Percentiles rank a stretch among this genome's conserved stretches.
Conservation (phyloP, 116 monocot species). For the Thalassia testudinum region DNA sequence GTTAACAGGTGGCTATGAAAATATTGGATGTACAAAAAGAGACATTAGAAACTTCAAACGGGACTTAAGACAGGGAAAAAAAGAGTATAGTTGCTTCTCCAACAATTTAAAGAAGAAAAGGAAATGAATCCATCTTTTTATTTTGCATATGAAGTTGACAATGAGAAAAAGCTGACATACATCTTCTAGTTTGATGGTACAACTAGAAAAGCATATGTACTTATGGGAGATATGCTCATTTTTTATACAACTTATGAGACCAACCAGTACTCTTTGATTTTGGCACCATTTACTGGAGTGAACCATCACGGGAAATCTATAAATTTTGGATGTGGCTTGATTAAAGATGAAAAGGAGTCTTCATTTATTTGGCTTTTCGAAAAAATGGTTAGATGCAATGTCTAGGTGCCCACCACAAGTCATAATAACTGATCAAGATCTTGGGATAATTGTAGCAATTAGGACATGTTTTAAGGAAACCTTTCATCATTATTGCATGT, state of each 20-base stretch:
- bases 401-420: background rate
- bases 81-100: background rate
- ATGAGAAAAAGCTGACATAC: conserved; percentile 1
- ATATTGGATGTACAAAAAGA: conserved; percentile 4
- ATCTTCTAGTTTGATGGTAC: conserved; percentile 2
- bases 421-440: no score
- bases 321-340: conserved; percentile 1
- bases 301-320: background rate
- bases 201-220: conserved; percentile 1
- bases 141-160: conserved; percentile 3
- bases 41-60: conserved; percentile 1
- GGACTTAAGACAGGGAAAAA: background rate
- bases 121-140: no score
- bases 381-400: background rate
- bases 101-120: background rate
- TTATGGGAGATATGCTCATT: background rate
- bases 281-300: no score
- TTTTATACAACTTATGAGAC: conserved; percentile 7
- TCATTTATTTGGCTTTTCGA: background rate
- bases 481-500: background rate
- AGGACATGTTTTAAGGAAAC: background rate
- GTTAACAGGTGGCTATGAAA: background rate
- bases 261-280: background rate
- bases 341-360: background rate
- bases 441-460: background rate